Conservation (phyloP, 768 basidiomycete species). For the Boletellus sp. region DNA sequence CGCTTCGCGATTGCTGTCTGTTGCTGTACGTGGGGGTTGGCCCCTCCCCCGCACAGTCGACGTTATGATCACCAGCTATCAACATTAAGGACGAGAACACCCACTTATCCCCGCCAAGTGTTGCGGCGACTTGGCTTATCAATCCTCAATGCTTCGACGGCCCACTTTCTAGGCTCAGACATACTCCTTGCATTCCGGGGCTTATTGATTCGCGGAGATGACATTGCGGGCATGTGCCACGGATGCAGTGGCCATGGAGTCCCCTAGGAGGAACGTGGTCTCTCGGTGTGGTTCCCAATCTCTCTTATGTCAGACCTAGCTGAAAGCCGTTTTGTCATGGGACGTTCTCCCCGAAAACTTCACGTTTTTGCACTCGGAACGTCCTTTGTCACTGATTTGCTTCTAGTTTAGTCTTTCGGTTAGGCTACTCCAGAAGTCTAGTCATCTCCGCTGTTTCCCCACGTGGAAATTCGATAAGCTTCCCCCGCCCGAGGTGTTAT, state of each 20-base stretch:
- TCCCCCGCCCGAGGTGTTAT: conserved; percentile 9
- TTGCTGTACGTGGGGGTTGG: not conserved
- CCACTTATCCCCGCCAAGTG: conserved; percentile 21
- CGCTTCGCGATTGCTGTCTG: not conserved
- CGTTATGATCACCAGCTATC: conserved; percentile 13
- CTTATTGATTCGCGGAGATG: conserved; percentile 24
- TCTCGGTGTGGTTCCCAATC: too few species aligned
- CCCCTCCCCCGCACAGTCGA: conserved; percentile 12
- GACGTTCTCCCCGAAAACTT: not conserved
- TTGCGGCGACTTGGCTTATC: conserved; percentile 4
- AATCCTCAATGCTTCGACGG: not conserved
- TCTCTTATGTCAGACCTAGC: not conserved
- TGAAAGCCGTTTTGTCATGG: not conserved
- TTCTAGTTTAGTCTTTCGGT: not conserved
- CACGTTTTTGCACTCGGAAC: not conserved
- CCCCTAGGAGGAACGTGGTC: not conserved
- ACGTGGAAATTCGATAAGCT: conserved; percentile 2
- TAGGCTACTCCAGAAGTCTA: not conserved
- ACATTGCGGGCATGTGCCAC: conserved; percentile 5
- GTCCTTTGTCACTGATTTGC: not conserved
- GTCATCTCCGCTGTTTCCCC: not conserved
- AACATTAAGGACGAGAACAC: conserved; percentile 13
- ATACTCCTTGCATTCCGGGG: not conserved
- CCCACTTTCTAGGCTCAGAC: not conserved
- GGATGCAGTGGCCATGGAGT: conserved; percentile 5